Conservation (phyloP, 2,329 filamentous ascomycete species). For the Cryphonectria nitschkei region DNA sequence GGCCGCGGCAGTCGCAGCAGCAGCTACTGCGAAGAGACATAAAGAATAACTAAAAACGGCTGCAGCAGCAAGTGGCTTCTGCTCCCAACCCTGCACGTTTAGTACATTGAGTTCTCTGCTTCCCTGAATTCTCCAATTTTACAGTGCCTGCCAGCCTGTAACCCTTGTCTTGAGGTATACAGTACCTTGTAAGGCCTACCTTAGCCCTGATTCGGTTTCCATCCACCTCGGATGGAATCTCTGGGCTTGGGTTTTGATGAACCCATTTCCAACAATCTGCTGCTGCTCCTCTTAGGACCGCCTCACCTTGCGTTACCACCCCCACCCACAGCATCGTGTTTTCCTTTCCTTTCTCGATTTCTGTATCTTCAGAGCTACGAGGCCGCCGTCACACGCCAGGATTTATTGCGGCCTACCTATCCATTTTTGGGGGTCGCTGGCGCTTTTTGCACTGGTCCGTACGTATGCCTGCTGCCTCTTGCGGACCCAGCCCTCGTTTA, state of each 20-base stretch:
- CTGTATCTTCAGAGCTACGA: neutral
- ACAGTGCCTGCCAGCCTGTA: neutral
- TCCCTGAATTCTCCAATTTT: too few species aligned
- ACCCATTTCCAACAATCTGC: constrained; percentile 11
- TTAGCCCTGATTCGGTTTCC: neutral
- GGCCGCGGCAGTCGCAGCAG: neutral
- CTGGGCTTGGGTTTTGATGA: constrained; percentile 4
- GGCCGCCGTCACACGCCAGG: neutral
- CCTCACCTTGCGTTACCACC: neutral
- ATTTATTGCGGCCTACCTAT: neutral
- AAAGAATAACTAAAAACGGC: neutral
- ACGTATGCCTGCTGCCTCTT: neutral
- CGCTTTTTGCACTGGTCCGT: neutral
- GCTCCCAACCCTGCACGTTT: neutral
- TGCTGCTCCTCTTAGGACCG: neutral
- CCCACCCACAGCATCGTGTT: neutral
- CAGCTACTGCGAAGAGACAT: neutral
- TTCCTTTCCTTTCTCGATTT: neutral
- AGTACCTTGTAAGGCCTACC: neutral
- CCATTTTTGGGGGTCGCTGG: neutral
- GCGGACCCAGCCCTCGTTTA: constrained; percentile 11
- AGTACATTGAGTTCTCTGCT: neutral
- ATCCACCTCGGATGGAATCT: constrained; percentile 1
- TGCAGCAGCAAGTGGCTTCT: neutral
- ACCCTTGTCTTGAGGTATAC: neutral